Conservation (phyloP, 306 rosid species). For the Fragaria iinumae region DNA sequence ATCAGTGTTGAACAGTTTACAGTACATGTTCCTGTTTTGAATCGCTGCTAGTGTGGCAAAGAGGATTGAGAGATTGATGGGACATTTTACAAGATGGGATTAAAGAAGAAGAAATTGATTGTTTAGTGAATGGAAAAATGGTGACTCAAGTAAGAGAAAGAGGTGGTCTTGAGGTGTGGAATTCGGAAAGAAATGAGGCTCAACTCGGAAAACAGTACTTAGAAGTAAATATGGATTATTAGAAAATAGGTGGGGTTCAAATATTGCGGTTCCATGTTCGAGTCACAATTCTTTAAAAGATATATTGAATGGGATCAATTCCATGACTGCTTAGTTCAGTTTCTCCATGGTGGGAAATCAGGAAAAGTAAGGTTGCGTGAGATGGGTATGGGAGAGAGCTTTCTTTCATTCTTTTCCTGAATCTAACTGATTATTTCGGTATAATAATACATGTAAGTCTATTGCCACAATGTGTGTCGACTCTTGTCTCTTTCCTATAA, state of each 20-base stretch:
- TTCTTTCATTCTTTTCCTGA: not conserved
- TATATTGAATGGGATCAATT: not conserved
- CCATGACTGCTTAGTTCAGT: not conserved
- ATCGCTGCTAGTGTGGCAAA: not conserved
- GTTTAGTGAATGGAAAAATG: no score
- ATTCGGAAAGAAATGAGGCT: constrained; percentile 1
- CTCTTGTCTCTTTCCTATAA: not conserved
- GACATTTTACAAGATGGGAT: not conserved
- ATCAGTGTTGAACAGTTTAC: not conserved
- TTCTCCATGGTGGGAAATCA: not conserved
- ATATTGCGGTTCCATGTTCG: not conserved
- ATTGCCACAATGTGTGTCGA: not conserved
- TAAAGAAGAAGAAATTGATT: no score
- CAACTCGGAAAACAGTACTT: not conserved
- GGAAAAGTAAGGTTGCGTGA: not conserved
- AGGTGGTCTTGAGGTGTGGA: not conserved
- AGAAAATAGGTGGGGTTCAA: not conserved
- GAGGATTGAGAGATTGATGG: not conserved
- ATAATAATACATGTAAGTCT: not conserved
- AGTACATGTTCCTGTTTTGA: not conserved
- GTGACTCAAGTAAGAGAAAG: not conserved
- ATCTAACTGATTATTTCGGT: not conserved
- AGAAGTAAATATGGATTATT: not conserved
- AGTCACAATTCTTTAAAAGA: not conserved
- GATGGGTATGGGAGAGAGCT: not conserved